Conservation (phyloP, 169 alveolate species). For the Cryptosporidium xiaoi region DNA sequence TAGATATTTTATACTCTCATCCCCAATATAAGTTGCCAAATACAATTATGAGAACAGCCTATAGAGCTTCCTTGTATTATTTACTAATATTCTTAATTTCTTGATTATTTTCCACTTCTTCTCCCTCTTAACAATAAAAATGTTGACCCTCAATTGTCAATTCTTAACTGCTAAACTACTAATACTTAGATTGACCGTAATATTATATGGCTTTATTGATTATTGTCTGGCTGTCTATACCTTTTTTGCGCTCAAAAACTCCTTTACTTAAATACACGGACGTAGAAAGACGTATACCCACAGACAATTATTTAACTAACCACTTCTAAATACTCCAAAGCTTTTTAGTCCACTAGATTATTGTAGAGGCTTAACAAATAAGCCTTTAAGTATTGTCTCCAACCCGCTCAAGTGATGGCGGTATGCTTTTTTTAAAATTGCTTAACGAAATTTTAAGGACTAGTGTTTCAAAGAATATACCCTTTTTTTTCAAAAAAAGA, state of each 20-base stretch:
- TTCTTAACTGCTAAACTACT: slow-evolving; percentile 71
- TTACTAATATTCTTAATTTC: not conserved
- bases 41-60: slow-evolving; percentile 24
- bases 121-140: slow-evolving; percentile 43
- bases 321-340: slow-evolving; percentile 28
- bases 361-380: slow-evolving; percentile 13
- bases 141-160: slow-evolving; percentile 70
- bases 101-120: slow-evolving; percentile 60
- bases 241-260: slow-evolving; percentile 52
- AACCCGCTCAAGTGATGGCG: slow-evolving; percentile 29
- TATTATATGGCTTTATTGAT: slow-evolving; percentile 65
- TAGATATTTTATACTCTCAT: slow-evolving; percentile 70
- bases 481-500: too few relatives aligned
- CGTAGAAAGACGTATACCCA: slow-evolving; percentile 74
- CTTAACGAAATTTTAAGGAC: not conserved
- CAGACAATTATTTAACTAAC: slow-evolving; percentile 11
- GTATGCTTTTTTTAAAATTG: not conserved
- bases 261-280: slow-evolving; percentile 31
- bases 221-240: slow-evolving; percentile 75
- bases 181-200: slow-evolving; percentile 75
- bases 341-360: slow-evolving; percentile 57
- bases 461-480: too few relatives aligned
- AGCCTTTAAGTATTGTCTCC: slow-evolving; percentile 56
- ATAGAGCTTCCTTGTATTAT: slow-evolving; percentile 2
- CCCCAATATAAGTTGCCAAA: slow-evolving; percentile 66